A percentile compares a stretch with the other conserved stretches of the same genome.
phyloP scores from a whole-genome alignment of 2,329 filamentous ascomycete species.

The Phialemoniopsis sp. region DNA sequence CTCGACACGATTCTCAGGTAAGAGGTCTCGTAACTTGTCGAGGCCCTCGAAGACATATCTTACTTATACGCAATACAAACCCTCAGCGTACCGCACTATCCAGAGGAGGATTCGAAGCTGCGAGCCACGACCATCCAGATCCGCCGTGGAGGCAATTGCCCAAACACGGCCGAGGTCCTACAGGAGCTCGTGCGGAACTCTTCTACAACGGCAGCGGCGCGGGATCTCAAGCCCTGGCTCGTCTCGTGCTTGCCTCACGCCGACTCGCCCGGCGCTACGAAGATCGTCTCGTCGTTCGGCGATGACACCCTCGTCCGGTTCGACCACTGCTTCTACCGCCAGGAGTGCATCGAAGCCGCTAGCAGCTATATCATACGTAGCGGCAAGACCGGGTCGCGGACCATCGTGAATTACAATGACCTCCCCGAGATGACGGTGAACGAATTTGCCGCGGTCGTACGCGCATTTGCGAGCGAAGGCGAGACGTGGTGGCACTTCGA shows the following conservation, averaged over 20 bases:
- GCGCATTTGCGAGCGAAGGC: slow-evolving; percentile 26
- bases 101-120: slow-evolving; percentile 68
- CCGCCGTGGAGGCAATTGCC: slow-evolving; percentile 68
- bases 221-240: slow-evolving; percentile 32
- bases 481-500: slow-evolving; percentile 70
- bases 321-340: slow-evolving; percentile 55
- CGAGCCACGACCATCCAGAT: slow-evolving; percentile 55
- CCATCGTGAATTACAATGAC: slow-evolving; percentile 66
- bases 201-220: slow-evolving; percentile 4
- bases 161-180: slow-evolving; percentile 68
- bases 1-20: slow-evolving; percentile 67
- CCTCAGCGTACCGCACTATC: slow-evolving; percentile 60
- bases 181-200: slow-evolving; percentile 48
- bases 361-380: slow-evolving; percentile 69
- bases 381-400: slow-evolving; percentile 54
- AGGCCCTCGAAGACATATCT: slow-evolving; percentile 5
- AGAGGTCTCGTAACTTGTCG: slow-evolving; percentile 18
- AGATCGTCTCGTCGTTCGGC: slow-evolving; percentile 52
- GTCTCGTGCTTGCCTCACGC: slow-evolving; percentile 50
- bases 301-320: slow-evolving; percentile 39
- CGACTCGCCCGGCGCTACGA: slow-evolving; percentile 42
- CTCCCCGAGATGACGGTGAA: slow-evolving; percentile 62
- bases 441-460: slow-evolving; percentile 50
- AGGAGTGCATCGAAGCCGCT: slow-evolving; percentile 49
- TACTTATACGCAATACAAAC: slow-evolving; percentile 4